phyloP scores from a whole-genome alignment of 192 early-diverging fungal species.

The Coemansia sp. region DNA sequence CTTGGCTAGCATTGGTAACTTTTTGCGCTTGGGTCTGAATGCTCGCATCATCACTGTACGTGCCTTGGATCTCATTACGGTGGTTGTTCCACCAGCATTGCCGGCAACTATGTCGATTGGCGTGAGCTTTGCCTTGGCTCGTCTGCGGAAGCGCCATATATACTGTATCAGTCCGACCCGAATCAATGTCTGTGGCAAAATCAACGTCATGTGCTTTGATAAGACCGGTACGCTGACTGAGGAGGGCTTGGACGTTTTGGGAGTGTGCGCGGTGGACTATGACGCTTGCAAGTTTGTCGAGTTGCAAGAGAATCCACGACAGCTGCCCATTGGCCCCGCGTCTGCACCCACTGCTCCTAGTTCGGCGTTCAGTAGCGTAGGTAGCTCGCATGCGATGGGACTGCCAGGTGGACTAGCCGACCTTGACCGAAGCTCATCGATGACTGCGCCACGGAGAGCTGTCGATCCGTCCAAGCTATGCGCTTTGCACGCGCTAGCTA shows the following conservation, averaged over 20 bases:
- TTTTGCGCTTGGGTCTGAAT: conserved; percentile 76
- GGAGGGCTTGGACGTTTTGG: conserved; percentile 93
- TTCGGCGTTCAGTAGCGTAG: conserved; percentile 56
- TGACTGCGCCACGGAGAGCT: conserved; percentile 43
- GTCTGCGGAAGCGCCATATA: conserved; percentile 78
- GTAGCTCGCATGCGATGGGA: conserved; percentile 28
- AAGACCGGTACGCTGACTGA: conserved; percentile 98
- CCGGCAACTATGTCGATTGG: conserved; percentile 99
- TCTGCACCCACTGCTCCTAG: conserved; percentile 41
- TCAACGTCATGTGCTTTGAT: conserved; percentile 98
- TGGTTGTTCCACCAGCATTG: conserved; percentile 94
- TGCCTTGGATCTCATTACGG: conserved; percentile 96
- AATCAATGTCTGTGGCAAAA: conserved; percentile 95
- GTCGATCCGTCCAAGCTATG: conserved; percentile 48
- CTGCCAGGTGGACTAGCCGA: conserved; percentile 34
- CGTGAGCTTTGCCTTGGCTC: conserved; percentile 89
- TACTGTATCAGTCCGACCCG: conserved; percentile 92
- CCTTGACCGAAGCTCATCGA: conserved; percentile 48
- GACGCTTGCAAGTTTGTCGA: conserved; percentile 51
- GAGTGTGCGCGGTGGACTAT: conserved; percentile 70
- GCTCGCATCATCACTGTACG: conserved; percentile 75
- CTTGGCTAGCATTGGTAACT: conserved; percentile 84
- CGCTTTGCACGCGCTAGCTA: conserved; percentile 68
- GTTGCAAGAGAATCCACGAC: conserved; percentile 52
- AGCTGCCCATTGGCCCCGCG: conserved; percentile 37